These are phyloP conservation scores for Sophora flavescens DNA, from an alignment of 306 rosid genomes.

Conservation along the genomic window DNA sequence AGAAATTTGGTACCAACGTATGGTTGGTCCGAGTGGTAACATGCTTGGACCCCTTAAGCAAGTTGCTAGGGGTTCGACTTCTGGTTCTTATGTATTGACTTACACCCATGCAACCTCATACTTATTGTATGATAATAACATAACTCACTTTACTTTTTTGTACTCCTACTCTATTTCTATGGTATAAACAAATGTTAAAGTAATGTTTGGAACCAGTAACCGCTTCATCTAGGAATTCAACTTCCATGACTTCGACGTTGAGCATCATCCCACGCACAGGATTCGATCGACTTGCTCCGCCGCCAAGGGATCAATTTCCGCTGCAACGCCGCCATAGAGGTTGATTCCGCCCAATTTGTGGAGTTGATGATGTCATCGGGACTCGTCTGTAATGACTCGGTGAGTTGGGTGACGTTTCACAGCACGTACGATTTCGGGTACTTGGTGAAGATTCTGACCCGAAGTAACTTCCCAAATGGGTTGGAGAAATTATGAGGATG, in stretches of 20 bases:
- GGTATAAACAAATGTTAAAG: too few relatives aligned
- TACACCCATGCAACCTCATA: too few relatives aligned
- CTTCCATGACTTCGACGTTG: slow-evolving; percentile 65
- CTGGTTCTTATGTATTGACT: too few relatives aligned
- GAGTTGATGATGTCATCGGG: slow-evolving; percentile 72
- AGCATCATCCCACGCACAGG: slow-evolving; percentile 61
- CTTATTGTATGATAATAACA: too few relatives aligned
- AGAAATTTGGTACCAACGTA: too few relatives aligned
- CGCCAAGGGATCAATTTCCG: slow-evolving; percentile 74
- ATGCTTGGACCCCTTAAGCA: too few relatives aligned
- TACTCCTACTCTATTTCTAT: too few relatives aligned
- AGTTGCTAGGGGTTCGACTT: too few relatives aligned
- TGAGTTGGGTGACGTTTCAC: slow-evolving; percentile 81
- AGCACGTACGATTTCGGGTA: slow-evolving; percentile 83
- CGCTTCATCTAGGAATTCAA: slow-evolving; percentile 81
- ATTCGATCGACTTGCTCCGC: slow-evolving; percentile 67
- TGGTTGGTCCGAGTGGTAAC: too few relatives aligned
- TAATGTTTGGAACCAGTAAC: slow-evolving; percentile 28
- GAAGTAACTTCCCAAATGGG: slow-evolving; percentile 46
- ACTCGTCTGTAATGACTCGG: slow-evolving; percentile 61
- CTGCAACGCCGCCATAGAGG: slow-evolving; percentile 55
- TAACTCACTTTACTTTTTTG: too few relatives aligned
- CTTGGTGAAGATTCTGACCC: slow-evolving; percentile 67
- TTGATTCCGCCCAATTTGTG: slow-evolving; percentile 56
- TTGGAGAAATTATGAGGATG: slow-evolving; percentile 48